Evolutionary conservation across 73 alveolate genomes (phyloP).

Genomic region (Effrenium voratum): DNA sequence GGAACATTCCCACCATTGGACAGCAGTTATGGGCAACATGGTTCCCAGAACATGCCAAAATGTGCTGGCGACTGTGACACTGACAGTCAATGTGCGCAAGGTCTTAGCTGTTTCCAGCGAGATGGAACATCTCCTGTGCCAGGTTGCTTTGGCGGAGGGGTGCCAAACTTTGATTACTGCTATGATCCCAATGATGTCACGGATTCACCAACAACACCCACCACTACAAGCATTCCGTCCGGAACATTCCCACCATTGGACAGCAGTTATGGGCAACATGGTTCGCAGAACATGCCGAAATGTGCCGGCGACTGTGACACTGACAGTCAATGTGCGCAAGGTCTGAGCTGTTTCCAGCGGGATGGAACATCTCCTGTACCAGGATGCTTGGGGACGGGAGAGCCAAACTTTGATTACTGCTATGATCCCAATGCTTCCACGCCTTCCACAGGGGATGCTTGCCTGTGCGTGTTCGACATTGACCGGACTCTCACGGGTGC

Average conservation of each 20-base stretch:
- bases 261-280: conserved; percentile 40
- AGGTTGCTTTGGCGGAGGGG: conserved; percentile 31
- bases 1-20: no score
- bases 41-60: conserved; percentile 43
- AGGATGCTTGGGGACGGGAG: conserved; percentile 44
- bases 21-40: conserved; percentile 25
- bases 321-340: conserved; percentile 48
- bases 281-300: conserved; percentile 31
- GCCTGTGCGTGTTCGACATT: conserved; percentile 66
- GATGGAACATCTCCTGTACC: conserved; percentile 21
- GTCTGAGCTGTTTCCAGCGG: conserved; percentile 59
- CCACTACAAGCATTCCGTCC: no score
- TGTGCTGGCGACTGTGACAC: conserved; percentile 64
- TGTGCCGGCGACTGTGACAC: conserved; percentile 75
- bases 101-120: conserved; percentile 40
- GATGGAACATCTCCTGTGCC: conserved; percentile 14
- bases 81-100: conserved; percentile 22
- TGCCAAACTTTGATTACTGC: conserved; percentile 20
- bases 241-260: conserved; percentile 60
- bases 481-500: conserved; percentile 62
- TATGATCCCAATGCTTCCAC: conserved; percentile 25
- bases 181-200: conserved; percentile 36
- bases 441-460: neutral
- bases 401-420: conserved; percentile 37
- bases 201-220: neutral